Evolutionary conservation across 2,329 filamentous ascomycete species (phyloP), one percentile per base, ranked within the genome.

Genomic region (Xylariales sp.): DNA sequence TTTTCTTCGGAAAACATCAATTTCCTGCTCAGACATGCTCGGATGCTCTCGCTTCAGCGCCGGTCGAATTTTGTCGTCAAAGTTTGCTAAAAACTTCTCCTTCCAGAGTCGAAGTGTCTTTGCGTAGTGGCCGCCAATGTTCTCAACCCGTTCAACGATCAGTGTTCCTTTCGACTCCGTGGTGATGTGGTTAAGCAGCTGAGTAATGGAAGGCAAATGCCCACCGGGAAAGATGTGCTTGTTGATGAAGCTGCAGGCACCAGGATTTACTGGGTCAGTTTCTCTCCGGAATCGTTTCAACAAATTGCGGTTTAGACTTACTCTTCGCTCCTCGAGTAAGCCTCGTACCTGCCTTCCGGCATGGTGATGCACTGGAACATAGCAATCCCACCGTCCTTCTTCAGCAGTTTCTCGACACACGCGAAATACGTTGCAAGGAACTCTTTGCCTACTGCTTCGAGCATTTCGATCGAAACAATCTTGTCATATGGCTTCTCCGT

Each of bases 181-280:
- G 28, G 70, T 73, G 45, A 88, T 81, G 23, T 80, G 71, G 34
- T 69, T 63, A 17, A 81, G 59, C 14, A 82, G 61, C 46, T 80
- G 72, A 12, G 68, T 74, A 21, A 70, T 67, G 3, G 72, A 74
- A 0, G 78, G 78, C 6, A 88, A 63, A 52, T 88, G 82, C 1
- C 84, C 85, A n/a, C 84, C 83, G 0, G 84, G 85, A 59, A 89
- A 88, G 38, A 88, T 88, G 60, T 88, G 86, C 44, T 81, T 78
- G 40, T 82, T 76, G 53, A 88, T 87, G 59, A 88, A 88, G 53
- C 69, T 72, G 40, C 4, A 23, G 14, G 17, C n/a, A n/a, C n/a
- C n/a, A n/a, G n/a, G n/a, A n/a, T n/a, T n/a, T n/a, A n/a, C n/a
- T n/a, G n/a, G n/a, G n/a, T n/a, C n/a, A n/a, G n/a, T n/a, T n/a